Percentiles rank a stretch among this genome's conserved stretches.
phyloP scores from a whole-genome alignment of 1,284 basidiomycete species.

The Marasmius oreades region DNA sequence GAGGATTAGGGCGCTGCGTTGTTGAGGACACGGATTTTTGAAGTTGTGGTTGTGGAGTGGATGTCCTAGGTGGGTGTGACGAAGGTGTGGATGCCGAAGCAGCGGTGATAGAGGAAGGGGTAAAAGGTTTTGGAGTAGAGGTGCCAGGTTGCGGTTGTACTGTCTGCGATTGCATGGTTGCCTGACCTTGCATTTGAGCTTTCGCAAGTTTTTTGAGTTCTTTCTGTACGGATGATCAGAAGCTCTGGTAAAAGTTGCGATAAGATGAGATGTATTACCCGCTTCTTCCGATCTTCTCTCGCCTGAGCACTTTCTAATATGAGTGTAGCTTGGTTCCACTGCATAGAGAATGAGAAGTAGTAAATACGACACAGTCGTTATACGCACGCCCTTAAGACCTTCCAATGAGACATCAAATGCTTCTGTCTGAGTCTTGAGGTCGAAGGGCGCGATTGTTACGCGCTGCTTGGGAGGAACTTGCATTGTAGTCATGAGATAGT shows the following conservation, averaged over 20 bases:
- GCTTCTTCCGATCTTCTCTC: slow-evolving; percentile 72
- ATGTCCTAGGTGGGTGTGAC: slow-evolving; percentile 19
- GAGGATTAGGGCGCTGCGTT: slow-evolving; percentile 17
- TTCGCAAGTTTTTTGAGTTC: slow-evolving; percentile 69
- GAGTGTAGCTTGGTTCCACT: slow-evolving; percentile 70
- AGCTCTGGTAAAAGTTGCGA: neutral
- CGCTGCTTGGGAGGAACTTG: slow-evolving; percentile 69
- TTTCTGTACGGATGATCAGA: slow-evolving; percentile 51
- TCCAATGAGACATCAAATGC: slow-evolving; percentile 71
- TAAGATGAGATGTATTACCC: slow-evolving; percentile 41
- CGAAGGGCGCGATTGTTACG: slow-evolving; percentile 61
- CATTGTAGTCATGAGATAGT: slow-evolving; percentile 64
- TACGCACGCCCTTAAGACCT: slow-evolving; percentile 71
- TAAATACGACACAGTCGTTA: slow-evolving; percentile 17
- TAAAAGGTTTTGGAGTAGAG: slow-evolving; percentile 16
- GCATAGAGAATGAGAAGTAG: slow-evolving; percentile 21
- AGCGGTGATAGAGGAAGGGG: slow-evolving; percentile 25
- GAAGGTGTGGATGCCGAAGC: slow-evolving; percentile 31
- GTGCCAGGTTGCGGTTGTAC: slow-evolving; percentile 23
- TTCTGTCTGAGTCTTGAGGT: slow-evolving; percentile 61
- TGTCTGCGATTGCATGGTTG: slow-evolving; percentile 12
- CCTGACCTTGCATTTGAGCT: slow-evolving; percentile 43
- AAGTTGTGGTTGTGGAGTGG: slow-evolving; percentile 13
- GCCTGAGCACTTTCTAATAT: slow-evolving; percentile 71
- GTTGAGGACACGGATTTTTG: slow-evolving; percentile 17